phyloP scores from a whole-genome alignment of 768 basidiomycete species.

The Lentinula boryana region DNA sequence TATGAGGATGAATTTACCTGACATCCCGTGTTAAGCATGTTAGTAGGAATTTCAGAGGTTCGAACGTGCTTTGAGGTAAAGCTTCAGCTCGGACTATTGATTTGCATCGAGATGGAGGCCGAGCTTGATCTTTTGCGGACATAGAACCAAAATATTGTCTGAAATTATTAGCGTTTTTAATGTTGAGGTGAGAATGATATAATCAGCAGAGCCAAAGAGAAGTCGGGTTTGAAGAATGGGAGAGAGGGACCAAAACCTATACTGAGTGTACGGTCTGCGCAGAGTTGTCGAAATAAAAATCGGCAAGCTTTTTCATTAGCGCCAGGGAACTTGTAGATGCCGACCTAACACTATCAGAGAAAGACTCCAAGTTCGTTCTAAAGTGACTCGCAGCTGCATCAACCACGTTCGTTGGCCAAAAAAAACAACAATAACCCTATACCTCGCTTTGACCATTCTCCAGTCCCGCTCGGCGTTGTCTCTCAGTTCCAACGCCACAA shows the following conservation, averaged over 20 bases:
- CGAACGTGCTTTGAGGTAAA: too few relatives aligned
- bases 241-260: not conserved
- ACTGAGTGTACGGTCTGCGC: slow-evolving; percentile 25
- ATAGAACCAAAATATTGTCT: too few relatives aligned
- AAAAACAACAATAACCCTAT: slow-evolving; percentile 23
- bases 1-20: too few relatives aligned
- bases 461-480: slow-evolving; percentile 32
- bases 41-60: too few relatives aligned
- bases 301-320: slow-evolving; percentile 30
- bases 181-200: not conserved
- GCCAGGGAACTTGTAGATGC: slow-evolving; percentile 36
- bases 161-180: too few relatives aligned
- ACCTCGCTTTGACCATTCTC: slow-evolving; percentile 22
- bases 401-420: slow-evolving; percentile 9
- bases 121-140: too few relatives aligned
- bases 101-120: too few relatives aligned
- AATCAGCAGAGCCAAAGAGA: not conserved
- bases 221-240: not conserved
- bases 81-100: too few relatives aligned
- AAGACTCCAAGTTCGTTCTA: too few relatives aligned
- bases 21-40: too few relatives aligned
- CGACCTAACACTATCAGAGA: too few relatives aligned
- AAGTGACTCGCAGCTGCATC: slow-evolving; percentile 7
- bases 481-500: slow-evolving; percentile 30
- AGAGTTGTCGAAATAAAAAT: slow-evolving; percentile 46